phyloP scores from a whole-genome alignment of 2,329 filamentous ascomycete species.

The Parascedosporium putredinis region DNA sequence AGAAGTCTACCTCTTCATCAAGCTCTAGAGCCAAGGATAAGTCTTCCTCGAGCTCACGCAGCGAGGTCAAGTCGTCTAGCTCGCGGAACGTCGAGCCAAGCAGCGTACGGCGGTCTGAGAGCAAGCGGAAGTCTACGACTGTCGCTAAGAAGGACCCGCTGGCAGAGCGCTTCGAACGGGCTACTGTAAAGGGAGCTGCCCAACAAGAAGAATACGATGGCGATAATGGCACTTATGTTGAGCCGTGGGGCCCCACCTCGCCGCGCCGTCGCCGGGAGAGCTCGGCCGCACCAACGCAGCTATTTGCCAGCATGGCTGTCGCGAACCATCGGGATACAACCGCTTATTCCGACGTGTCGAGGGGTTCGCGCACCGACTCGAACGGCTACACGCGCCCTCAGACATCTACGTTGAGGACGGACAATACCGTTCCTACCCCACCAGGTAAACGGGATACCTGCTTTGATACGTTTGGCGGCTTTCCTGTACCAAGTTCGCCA shows the following conservation, averaged over 20 bases:
- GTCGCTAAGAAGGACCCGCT: constrained; percentile 6
- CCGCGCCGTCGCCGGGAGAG: constrained; percentile 4
- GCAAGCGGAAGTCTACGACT: constrained; percentile 1
- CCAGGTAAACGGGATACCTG: neutral
- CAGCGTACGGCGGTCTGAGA: constrained; percentile 2
- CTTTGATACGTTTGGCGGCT: neutral
- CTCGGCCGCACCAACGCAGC: neutral
- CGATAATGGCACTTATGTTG: neutral
- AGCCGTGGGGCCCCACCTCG: constrained; percentile 5
- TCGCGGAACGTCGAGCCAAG: neutral
- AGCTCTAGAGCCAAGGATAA: neutral
- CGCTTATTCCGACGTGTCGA: constrained; percentile 7
- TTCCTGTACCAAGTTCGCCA: too few relatives aligned
- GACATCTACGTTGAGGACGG: constrained; percentile 5
- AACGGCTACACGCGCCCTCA: constrained; percentile 6
- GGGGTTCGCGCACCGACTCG: constrained; percentile 3
- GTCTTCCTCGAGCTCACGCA: constrained; percentile 1
- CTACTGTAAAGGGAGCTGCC: constrained; percentile 3
- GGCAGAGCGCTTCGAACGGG: constrained; percentile 4
- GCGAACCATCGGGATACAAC: neutral
- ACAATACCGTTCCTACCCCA: constrained; percentile 1
- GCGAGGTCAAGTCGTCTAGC: neutral
- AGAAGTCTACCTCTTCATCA: neutral
- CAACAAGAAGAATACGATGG: neutral
- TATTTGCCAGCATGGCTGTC: neutral